These are phyloP conservation scores for Cornus florida DNA, from an alignment of 148 eudicot species.

Conservation along the genomic window DNA sequence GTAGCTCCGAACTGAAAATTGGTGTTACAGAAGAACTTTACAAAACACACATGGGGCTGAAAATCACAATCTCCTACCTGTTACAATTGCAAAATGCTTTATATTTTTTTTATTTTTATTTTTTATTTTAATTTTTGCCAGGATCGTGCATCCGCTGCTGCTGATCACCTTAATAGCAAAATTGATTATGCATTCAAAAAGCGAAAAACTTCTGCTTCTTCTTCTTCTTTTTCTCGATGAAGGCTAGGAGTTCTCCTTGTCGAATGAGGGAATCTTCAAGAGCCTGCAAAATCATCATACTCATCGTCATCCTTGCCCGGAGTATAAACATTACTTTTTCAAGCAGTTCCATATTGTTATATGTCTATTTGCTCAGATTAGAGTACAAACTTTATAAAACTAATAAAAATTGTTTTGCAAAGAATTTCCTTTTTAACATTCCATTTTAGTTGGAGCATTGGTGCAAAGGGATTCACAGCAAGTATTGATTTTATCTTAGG, in stretches of 20 bases:
- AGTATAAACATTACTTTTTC: too few relatives aligned
- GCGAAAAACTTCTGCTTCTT: conserved; percentile 71
- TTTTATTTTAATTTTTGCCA: neutral
- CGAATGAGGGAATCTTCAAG: conserved; percentile 59
- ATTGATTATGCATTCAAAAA: conserved; percentile 23
- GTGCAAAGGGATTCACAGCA: too few relatives aligned
- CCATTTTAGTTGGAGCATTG: too few relatives aligned
- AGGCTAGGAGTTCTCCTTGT: conserved; percentile 68
- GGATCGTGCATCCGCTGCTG: neutral
- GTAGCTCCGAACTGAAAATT: neutral
- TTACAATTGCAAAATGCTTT: neutral
- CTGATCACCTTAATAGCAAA: neutral
- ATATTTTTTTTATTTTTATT: too few relatives aligned
- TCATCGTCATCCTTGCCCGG: too few relatives aligned
- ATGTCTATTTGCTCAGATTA: too few relatives aligned
- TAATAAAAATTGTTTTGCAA: too few relatives aligned
- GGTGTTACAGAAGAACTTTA: too few relatives aligned
- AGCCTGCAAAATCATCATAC: conserved; percentile 42
- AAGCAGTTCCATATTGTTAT: too few relatives aligned
- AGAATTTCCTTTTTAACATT: too few relatives aligned
- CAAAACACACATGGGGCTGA: neutral
- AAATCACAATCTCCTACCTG: neutral
- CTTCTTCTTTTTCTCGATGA: conserved; percentile 83
- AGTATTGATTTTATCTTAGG: too few relatives aligned
- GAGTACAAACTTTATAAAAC: too few relatives aligned